These are phyloP conservation scores for Penicillium atrosanguineum DNA, from an alignment of 495 filamentous ascomycete species.

Conservation along the genomic window DNA sequence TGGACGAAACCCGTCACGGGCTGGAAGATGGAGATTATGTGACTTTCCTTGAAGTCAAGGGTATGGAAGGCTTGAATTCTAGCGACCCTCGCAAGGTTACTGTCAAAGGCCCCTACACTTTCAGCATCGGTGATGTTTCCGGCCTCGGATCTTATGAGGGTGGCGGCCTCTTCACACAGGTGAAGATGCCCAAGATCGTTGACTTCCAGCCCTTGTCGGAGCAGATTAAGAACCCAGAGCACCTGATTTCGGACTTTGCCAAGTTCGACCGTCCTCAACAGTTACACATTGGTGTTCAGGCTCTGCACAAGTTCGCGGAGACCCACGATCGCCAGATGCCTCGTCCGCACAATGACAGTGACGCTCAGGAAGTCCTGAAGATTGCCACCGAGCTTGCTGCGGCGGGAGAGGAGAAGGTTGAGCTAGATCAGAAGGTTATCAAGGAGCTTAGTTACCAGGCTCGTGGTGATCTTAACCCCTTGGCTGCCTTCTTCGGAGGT, in stretches of 20 bases:
- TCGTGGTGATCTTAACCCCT: conserved; percentile 82
- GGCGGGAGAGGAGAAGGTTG: conserved; percentile 65
- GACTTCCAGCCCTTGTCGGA: conserved; percentile 78
- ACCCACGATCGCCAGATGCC: conserved; percentile 68
- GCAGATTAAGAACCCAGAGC: conserved; percentile 81
- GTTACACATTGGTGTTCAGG: conserved; percentile 90
- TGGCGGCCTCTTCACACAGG: conserved; percentile 87
- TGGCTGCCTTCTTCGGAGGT: conserved; percentile 95
- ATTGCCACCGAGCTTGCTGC: conserved; percentile 67
- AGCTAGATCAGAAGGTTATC: conserved; percentile 89
- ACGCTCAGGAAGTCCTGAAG: conserved; percentile 74
- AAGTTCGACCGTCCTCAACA: conserved; percentile 94
- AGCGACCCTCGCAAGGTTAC: conserved; percentile 82
- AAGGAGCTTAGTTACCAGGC: conserved; percentile 94
- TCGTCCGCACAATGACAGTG: conserved; percentile 75
- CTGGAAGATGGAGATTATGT: conserved; percentile 96
- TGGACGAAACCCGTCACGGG: conserved; percentile 95
- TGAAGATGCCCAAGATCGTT: conserved; percentile 95
- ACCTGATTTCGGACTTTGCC: conserved; percentile 90
- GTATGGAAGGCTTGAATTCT: conserved; percentile 87
- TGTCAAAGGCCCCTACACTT: conserved; percentile 94
- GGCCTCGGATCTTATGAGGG: conserved; percentile 78
- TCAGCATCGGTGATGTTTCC: conserved; percentile 93
- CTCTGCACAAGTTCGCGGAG: conserved; percentile 78
- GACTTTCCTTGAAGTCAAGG: conserved; percentile 88